A percentile compares a stretch with the other conserved stretches of the same genome.
Conservation (phyloP, 768 basidiomycete genomes). For the Daedaleopsis nitida region DNA sequence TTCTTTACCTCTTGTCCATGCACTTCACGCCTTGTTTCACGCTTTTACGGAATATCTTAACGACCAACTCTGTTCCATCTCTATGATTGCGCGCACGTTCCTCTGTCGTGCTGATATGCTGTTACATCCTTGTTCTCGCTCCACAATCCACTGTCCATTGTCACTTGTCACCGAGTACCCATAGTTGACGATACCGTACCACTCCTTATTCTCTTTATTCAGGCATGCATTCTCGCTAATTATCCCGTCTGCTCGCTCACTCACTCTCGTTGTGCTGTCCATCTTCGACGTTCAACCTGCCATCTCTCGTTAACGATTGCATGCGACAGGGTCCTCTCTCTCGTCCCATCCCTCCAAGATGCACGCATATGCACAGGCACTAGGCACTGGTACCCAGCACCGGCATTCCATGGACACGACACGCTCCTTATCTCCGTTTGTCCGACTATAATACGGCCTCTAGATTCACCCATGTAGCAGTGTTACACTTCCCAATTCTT, state of each 20-base stretch:
- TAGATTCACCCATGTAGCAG: conserved; percentile 35
- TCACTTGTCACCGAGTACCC: conserved; percentile 32
- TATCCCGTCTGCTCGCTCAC: conserved; percentile 9
- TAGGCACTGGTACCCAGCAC: neutral
- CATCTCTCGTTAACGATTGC: conserved; percentile 1
- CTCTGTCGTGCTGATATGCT: conserved; percentile 31
- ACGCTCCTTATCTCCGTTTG: conserved; percentile 22
- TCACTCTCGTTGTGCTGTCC: conserved; percentile 29
- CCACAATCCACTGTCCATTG: conserved; percentile 20
- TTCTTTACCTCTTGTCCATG: conserved; percentile 13
- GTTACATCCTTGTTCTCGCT: conserved; percentile 15
- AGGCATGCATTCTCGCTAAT: conserved; percentile 25
- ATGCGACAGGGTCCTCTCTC: neutral
- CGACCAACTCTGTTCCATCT: conserved; percentile 30
- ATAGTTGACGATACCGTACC: conserved; percentile 35
- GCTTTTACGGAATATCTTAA: conserved; percentile 28
- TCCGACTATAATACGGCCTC: conserved; percentile 27
- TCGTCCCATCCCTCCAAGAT: conserved; percentile 10
- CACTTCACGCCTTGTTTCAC: conserved; percentile 22
- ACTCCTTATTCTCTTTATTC: conserved; percentile 30
- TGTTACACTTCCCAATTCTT: conserved; percentile 24
- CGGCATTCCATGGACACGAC: conserved; percentile 12
- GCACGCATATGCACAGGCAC: conserved; percentile 9
- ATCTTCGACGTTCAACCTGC: conserved; percentile 20
- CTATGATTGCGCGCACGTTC: conserved; percentile 24